phyloP scores from a whole-genome alignment of 306 rosid species.

The Pyrus bretschneideri region DNA sequence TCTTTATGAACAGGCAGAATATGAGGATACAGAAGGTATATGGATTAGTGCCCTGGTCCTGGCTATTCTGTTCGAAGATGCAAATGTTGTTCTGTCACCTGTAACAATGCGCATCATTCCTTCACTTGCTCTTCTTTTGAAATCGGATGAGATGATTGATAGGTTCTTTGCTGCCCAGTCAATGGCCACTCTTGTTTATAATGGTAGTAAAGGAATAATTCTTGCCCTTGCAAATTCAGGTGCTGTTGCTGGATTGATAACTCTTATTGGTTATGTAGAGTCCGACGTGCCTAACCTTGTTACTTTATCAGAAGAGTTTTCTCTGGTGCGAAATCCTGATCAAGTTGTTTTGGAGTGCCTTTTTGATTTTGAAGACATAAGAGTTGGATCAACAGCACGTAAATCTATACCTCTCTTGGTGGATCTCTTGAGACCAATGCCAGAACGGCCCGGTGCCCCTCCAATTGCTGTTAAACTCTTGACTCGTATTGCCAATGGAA shows the following conservation, averaged over 20 bases:
- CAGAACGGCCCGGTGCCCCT: slow-evolving; percentile 94
- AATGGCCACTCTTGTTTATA: slow-evolving; percentile 83
- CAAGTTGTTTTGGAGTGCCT: slow-evolving; percentile 82
- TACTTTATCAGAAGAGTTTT: slow-evolving; percentile 78
- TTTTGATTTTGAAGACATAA: slow-evolving; percentile 79
- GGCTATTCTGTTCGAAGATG: slow-evolving; percentile 83
- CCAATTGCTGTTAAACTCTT: slow-evolving; percentile 81
- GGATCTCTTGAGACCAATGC: slow-evolving; percentile 91
- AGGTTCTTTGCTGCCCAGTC: slow-evolving; percentile 94
- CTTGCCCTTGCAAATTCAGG: slow-evolving; percentile 93
- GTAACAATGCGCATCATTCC: slow-evolving; percentile 68
- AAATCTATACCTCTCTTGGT: slow-evolving; percentile 91
- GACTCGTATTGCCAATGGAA: slow-evolving; percentile 83
- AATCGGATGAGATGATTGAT: slow-evolving; percentile 79
- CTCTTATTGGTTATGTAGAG: slow-evolving; percentile 66
- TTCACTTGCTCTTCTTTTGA: slow-evolving; percentile 66
- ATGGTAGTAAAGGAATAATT: slow-evolving; percentile 65
- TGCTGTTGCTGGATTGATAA: slow-evolving; percentile 77
- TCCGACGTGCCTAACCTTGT: slow-evolving; percentile 65
- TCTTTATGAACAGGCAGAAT: slow-evolving; percentile 61
- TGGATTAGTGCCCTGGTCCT: slow-evolving; percentile 85
- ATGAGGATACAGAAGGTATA: slow-evolving; percentile 79
- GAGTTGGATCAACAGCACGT: slow-evolving; percentile 74
- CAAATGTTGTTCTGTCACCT: slow-evolving; percentile 45
- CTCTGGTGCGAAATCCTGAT: slow-evolving; percentile 67